These are phyloP conservation scores for Podospora bellae-mahoneyi DNA, from an alignment of 495 filamentous ascomycete genomes.

Conservation along the genomic window DNA sequence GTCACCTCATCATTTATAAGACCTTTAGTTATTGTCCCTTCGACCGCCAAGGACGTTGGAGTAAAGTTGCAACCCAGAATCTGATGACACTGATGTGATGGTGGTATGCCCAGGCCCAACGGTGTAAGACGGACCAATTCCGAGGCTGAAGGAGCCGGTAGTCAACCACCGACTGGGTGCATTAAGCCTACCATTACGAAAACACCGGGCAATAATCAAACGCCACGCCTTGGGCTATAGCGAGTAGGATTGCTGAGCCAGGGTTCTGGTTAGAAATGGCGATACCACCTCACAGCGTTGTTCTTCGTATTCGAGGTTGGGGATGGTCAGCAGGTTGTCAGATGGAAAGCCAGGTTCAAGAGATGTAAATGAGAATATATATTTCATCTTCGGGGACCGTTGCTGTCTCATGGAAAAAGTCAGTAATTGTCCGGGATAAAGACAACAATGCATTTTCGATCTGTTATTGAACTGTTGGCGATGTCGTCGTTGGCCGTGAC, in stretches of 20 bases:
- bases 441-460: too few species aligned
- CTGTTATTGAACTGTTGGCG: too few species aligned
- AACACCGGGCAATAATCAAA: neutral
- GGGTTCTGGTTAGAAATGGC: neutral
- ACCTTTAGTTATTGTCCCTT: too few species aligned
- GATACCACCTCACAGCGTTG: neutral
- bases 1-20: too few species aligned
- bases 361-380: neutral
- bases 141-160: neutral
- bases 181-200: neutral
- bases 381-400: too few species aligned
- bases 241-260: neutral
- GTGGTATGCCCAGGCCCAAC: neutral
- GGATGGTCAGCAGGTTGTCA: neutral
- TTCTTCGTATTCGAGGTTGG: neutral
- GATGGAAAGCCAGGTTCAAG: neutral
- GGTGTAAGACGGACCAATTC: neutral
- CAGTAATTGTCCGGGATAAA: too few species aligned
- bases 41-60: too few species aligned
- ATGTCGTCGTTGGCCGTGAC: too few species aligned
- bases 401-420: too few species aligned
- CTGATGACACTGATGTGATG: neutral
- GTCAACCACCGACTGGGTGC: neutral
- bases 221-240: neutral
- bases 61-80: too few species aligned